phyloP scores from a whole-genome alignment of 2,329 filamentous ascomycete genomes.

The Pseudocercospora fijiensis region DNA sequence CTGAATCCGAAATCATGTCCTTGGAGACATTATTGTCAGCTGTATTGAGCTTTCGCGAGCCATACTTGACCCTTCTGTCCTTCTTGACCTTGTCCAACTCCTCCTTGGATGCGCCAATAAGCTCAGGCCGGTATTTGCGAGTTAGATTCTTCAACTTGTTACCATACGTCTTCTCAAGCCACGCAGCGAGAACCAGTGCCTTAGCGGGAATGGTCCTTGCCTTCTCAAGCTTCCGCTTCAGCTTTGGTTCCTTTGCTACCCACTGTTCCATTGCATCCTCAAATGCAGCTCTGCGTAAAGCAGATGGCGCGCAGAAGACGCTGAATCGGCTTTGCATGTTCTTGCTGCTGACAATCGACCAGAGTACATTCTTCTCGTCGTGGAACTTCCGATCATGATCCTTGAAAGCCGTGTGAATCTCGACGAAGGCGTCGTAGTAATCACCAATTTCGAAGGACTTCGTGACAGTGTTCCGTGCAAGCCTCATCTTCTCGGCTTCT shows the following conservation, averaged over 20 bases:
- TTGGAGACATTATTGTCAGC: constrained; percentile 7
- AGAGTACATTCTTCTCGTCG: constrained; percentile 39
- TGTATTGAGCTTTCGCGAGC: background rate
- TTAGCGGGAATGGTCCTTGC: constrained; percentile 23
- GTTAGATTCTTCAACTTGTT: constrained; percentile 17
- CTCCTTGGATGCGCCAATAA: constrained; percentile 23
- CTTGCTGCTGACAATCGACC: constrained; percentile 36
- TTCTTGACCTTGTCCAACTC: constrained; percentile 21
- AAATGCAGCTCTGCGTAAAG: constrained; percentile 33
- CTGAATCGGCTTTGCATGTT: constrained; percentile 32
- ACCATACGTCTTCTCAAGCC: constrained; percentile 20
- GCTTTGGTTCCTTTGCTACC: constrained; percentile 18
- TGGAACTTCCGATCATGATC: constrained; percentile 28
- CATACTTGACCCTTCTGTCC: constrained; percentile 14
- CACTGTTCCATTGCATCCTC: constrained; percentile 32
- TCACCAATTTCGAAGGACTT: constrained; percentile 44
- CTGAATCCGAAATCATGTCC: constrained; percentile 15
- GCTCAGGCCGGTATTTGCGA: constrained; percentile 20
- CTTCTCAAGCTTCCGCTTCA: constrained; percentile 22
- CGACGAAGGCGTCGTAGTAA: constrained; percentile 44
- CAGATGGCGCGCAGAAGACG: constrained; percentile 9
- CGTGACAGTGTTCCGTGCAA: constrained; percentile 11
- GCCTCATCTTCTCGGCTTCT: constrained; percentile 1
- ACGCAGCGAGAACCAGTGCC: constrained; percentile 22
- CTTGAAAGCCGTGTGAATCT: constrained; percentile 31